These are phyloP conservation scores for Eimeria tenella DNA, from an alignment of 169 alveolate species.

Conservation along the genomic window DNA sequence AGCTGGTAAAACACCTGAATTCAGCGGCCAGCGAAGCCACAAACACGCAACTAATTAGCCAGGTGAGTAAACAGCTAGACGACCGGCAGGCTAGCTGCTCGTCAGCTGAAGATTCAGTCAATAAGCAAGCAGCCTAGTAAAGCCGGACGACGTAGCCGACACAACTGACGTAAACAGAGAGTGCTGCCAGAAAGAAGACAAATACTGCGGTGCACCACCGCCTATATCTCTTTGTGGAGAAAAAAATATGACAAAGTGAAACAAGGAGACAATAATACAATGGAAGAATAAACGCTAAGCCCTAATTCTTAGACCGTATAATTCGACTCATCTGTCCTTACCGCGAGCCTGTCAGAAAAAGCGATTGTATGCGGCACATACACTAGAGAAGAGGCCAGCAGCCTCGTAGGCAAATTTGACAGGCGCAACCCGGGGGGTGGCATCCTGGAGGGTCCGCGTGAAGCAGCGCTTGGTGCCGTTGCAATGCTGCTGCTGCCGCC, in stretches of 20 bases:
- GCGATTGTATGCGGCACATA: slow-evolving; percentile 24
- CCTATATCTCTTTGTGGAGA: too few relatives aligned
- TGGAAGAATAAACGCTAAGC: too few relatives aligned
- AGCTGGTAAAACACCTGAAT: slow-evolving; percentile 22
- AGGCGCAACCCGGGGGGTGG: not conserved
- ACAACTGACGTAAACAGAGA: not conserved
- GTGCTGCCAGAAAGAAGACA: too few relatives aligned
- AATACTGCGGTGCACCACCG: too few relatives aligned
- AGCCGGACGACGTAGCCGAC: not conserved
- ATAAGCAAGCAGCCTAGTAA: not conserved
- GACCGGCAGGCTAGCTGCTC: not conserved
- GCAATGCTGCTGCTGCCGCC: not conserved
- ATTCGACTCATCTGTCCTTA: not conserved
- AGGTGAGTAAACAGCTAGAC: not conserved
- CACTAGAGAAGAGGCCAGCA: slow-evolving; percentile 4
- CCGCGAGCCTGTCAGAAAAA: not conserved
- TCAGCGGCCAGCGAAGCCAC: not conserved
- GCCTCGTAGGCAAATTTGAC: not conserved
- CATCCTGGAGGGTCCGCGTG: not conserved
- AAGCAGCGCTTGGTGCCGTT: not conserved
- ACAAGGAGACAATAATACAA: too few relatives aligned
- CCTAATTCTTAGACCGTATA: too few relatives aligned
- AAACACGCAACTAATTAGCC: too few relatives aligned
- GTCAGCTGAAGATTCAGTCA: not conserved
- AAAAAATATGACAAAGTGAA: too few relatives aligned